A percentile compares a stretch with the other conserved stretches of the same genome.
Evolutionary conservation across 1,139 yeast genomes (phyloP).

Genomic region (Nakaseomyces nivariensis): DNA sequence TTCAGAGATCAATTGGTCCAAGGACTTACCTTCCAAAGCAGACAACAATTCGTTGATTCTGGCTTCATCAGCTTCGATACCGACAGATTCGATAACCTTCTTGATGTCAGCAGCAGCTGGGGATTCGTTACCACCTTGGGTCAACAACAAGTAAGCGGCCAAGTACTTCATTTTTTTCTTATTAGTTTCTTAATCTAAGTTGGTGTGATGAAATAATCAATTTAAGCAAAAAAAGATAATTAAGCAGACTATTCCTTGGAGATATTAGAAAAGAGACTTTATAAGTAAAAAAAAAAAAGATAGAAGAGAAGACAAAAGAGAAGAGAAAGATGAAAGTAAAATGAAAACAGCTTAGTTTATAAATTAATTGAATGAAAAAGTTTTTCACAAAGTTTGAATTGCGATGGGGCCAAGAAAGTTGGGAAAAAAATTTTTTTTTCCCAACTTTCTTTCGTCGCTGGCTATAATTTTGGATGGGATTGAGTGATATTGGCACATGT

Average conservation of each 20-base stretch:
- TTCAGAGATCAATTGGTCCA: slow-evolving; percentile 84
- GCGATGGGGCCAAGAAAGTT: background rate
- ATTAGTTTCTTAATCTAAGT: slow-evolving; percentile 7
- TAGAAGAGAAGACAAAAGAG: background rate
- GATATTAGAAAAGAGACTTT: slow-evolving; percentile 11
- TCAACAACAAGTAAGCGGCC: slow-evolving; percentile 85
- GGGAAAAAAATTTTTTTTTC: background rate
- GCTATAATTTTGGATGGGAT: background rate
- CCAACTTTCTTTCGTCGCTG: background rate
- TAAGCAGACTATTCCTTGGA: slow-evolving; percentile 32
- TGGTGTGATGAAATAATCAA: slow-evolving; percentile 28
- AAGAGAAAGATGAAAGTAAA: background rate
- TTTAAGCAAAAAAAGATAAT: slow-evolving; percentile 23
- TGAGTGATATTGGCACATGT: background rate
- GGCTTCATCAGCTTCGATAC: slow-evolving; percentile 89
- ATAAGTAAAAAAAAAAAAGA: background rate
- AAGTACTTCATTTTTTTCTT: slow-evolving; percentile 75
- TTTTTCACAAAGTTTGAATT: background rate
- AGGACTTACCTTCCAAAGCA: slow-evolving; percentile 90
- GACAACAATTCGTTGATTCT: slow-evolving; percentile 76
- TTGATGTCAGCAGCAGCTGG: slow-evolving; percentile 93
- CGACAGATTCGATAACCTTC: slow-evolving; percentile 82
- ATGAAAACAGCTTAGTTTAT: background rate
- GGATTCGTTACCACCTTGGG: slow-evolving; percentile 75
- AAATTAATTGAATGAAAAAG: background rate